phyloP scores from a whole-genome alignment of 140 eudicot genomes.

The Anethum foeniculum region DNA sequence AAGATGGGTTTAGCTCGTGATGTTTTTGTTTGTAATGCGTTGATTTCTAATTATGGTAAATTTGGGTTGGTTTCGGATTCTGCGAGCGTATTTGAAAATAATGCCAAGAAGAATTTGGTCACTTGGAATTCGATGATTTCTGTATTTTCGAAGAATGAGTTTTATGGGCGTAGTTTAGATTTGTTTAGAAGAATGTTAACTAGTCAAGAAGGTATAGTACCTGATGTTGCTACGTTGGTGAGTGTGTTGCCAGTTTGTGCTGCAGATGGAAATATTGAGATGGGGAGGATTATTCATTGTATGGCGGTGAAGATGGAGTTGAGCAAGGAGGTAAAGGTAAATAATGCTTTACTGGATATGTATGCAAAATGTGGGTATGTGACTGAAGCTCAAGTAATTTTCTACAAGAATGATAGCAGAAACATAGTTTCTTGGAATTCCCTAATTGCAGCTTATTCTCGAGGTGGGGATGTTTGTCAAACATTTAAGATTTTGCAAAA shows the following conservation, averaged over 20 bases:
- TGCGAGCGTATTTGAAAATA: conserved; percentile 41
- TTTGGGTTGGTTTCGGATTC: conserved; percentile 46
- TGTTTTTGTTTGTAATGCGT: conserved; percentile 58
- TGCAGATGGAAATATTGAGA: conserved; percentile 21
- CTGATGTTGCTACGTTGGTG: conserved; percentile 51
- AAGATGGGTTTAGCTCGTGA: conserved; percentile 48
- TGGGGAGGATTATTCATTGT: conserved; percentile 45
- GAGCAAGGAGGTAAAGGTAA: conserved; percentile 33
- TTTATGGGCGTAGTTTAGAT: conserved; percentile 22
- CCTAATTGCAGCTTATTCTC: conserved; percentile 47
- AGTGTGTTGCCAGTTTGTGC: conserved; percentile 46
- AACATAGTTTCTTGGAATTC: conserved; percentile 68
- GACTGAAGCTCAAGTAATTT: conserved; percentile 31
- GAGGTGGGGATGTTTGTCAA: conserved; percentile 30
- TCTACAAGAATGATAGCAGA: conserved; percentile 32
- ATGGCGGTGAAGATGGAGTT: conserved; percentile 47
- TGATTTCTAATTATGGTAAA: conserved; percentile 53
- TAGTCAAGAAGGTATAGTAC: conserved; percentile 21
- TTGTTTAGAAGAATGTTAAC: conserved; percentile 27
- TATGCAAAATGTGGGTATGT: conserved; percentile 46
- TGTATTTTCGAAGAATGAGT: conserved; percentile 33
- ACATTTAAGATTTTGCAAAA: conserved; percentile 35
- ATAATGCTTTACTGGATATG: conserved; percentile 57
- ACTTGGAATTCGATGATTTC: conserved; percentile 61
- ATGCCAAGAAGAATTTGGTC: conserved; percentile 50